phyloP scores from a whole-genome alignment of 768 basidiomycete species.

The Amanita molliuscula region DNA sequence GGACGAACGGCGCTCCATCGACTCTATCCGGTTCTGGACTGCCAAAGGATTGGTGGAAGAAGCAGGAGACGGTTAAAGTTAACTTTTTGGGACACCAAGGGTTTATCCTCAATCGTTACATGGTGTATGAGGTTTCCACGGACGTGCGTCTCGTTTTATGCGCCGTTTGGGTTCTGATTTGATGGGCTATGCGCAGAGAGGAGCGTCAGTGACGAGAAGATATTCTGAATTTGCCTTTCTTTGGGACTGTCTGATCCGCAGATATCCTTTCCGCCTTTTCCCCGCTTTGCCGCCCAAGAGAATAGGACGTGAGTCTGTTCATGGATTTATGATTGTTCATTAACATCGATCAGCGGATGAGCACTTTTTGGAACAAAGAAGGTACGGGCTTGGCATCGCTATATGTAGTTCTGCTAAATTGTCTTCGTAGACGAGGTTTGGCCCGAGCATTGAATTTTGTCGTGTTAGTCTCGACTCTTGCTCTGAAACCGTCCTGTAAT shows the following conservation, averaged over 20 bases:
- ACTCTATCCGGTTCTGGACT: slow-evolving; percentile 62
- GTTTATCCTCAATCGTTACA: slow-evolving; percentile 82
- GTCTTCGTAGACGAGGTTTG: slow-evolving; percentile 56
- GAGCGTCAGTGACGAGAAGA: slow-evolving; percentile 64
- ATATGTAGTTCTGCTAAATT: neutral
- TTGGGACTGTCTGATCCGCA: slow-evolving; percentile 74
- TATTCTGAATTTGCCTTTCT: slow-evolving; percentile 93
- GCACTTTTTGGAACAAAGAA: slow-evolving; percentile 83
- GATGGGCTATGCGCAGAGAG: slow-evolving; percentile 30
- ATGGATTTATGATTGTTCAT: neutral
- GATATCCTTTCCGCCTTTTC: slow-evolving; percentile 92
- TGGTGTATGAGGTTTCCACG: slow-evolving; percentile 71
- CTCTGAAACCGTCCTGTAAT: neutral
- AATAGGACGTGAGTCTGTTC: slow-evolving; percentile 59
- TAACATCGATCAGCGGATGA: slow-evolving; percentile 51
- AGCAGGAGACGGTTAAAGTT: slow-evolving; percentile 61
- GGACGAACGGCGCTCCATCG: slow-evolving; percentile 40
- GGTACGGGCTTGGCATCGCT: slow-evolving; percentile 26
- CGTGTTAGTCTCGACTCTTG: slow-evolving; percentile 35
- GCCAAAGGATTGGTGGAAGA: slow-evolving; percentile 82
- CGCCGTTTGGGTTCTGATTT: neutral
- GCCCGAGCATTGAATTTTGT: slow-evolving; percentile 71
- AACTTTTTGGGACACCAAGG: slow-evolving; percentile 81
- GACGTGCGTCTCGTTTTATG: slow-evolving; percentile 41
- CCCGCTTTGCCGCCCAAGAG: slow-evolving; percentile 87